Base-by-base conservation (phyloP, 164 flowering plant genomes). In the Macadamia integrifolia region DNA sequence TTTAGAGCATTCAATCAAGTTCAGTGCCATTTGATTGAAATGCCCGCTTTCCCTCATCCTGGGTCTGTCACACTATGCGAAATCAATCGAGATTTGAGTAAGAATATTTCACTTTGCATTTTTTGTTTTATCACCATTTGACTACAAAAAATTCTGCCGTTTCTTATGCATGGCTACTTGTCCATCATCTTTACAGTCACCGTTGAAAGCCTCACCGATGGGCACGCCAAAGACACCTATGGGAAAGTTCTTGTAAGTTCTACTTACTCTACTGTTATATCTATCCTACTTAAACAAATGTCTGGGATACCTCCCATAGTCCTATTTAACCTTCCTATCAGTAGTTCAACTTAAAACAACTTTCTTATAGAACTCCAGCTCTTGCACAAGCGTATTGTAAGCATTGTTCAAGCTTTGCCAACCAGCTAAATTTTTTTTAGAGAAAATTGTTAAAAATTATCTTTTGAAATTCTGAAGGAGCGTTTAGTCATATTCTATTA, bases 31-130 rank as follows among this genome's bases (percentile, higher is more conserved):
- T 14, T 49, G 53, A 49, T 49, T 10, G 50, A 69, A 60, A 93
- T 93, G 98, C 84, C 91, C 29, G 86, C 91, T 7, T 82, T 93
- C 68, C 97, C 98, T 68, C 83, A 64, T 18, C 88, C 86, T 0
- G 97, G 96, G 46, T 78, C 86, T 0, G 81, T 89, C 68, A 88
- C 98, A 57, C 56, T 93, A 67, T 93, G 98, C 79, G 98, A 93
- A 77, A 86, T 93, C 80, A 89, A 89, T 73, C 78, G 98, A 68
- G 88, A 87, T 62, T 80, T 93, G 62, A 80, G 98, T 93, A 82
- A 65, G 65, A n/a, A 56, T 1, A 1, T 3, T 32, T 64, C 72
- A 32, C 29, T 40, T 46, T 72, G 3, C 6, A 44, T 43, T 35
- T 28, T 13, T 9, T 28, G 23, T 43, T 61, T 52, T 15, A 23